A percentile compares a stretch with the other conserved stretches of the same genome.
These are phyloP conservation scores for Penicillium sp. DNA, from an alignment of 2,329 filamentous ascomycete species.

Conservation along the genomic window DNA sequence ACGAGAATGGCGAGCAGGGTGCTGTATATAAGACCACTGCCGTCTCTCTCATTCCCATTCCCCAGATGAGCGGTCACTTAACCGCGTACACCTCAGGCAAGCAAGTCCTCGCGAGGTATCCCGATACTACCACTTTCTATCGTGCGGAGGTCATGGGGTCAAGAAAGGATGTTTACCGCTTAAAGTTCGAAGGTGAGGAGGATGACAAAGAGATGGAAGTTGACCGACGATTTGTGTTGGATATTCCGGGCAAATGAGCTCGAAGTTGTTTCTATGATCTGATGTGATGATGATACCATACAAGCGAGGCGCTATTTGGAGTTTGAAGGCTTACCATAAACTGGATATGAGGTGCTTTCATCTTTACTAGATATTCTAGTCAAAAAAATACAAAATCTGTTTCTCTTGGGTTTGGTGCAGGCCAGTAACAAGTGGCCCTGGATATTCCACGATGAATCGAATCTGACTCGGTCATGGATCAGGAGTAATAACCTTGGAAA, in stretches of 20 bases:
- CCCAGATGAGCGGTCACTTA: constrained; percentile 60
- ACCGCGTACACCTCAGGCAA: constrained; percentile 67
- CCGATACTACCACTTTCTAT: constrained; percentile 83
- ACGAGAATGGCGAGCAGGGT: constrained; percentile 65
- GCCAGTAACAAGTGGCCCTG: background rate
- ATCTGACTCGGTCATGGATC: no score
- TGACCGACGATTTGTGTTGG: constrained; percentile 73
- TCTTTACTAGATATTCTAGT: constrained; percentile 9
- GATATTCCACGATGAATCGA: no score
- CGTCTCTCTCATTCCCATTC: constrained; percentile 75
- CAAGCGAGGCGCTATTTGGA: constrained; percentile 29
- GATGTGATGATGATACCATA: constrained; percentile 31
- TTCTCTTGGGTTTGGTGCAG: background rate
- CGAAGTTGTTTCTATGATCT: constrained; percentile 16
- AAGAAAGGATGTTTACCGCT: constrained; percentile 54
- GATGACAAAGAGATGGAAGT: constrained; percentile 73
- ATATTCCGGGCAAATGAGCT: constrained; percentile 59
- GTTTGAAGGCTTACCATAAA: constrained; percentile 12
- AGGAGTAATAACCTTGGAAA: no score
- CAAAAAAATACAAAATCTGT: constrained; percentile 2
- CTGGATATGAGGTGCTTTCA: constrained; percentile 9
- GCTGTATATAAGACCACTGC: constrained; percentile 69
- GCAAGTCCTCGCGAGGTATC: constrained; percentile 76
- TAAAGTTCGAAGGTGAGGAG: constrained; percentile 80
- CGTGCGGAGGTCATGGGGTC: constrained; percentile 76